Conservation (phyloP, 1,284 basidiomycete species). For the Apiotrichum gracile region DNA sequence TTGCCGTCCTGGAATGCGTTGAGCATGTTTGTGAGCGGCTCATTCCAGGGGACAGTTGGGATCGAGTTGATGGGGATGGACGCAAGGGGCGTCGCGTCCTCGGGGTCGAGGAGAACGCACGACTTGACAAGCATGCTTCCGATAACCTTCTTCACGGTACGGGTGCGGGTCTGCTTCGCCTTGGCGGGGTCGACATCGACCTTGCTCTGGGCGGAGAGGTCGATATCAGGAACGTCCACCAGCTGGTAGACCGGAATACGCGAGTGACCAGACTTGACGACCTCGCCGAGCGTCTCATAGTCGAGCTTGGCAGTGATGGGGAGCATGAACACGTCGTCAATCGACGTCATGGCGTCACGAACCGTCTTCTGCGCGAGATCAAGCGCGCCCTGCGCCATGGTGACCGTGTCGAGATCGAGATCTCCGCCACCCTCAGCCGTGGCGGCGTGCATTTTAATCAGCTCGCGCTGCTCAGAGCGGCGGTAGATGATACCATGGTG, state of each 20-base stretch:
- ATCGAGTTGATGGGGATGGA: slow-evolving; percentile 77
- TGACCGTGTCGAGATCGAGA: slow-evolving; percentile 65
- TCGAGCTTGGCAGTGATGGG: slow-evolving; percentile 72
- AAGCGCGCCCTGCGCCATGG: slow-evolving; percentile 67
- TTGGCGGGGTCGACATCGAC: no score
- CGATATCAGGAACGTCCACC: slow-evolving; percentile 55
- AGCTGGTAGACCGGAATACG: slow-evolving; percentile 60
- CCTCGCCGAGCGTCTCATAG: slow-evolving; percentile 65
- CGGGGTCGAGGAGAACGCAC: slow-evolving; percentile 82
- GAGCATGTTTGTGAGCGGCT: slow-evolving; percentile 76
- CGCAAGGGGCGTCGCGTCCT: slow-evolving; percentile 71
- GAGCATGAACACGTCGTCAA: slow-evolving; percentile 63
- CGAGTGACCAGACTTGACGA: slow-evolving; percentile 73
- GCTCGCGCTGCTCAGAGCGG: slow-evolving; percentile 58
- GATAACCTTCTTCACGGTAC: slow-evolving; percentile 67
- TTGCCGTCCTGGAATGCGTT: slow-evolving; percentile 88
- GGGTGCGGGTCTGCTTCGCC: slow-evolving; percentile 31
- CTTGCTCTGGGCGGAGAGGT: slow-evolving; percentile 15
- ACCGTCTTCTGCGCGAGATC: slow-evolving; percentile 64
- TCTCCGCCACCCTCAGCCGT: slow-evolving; percentile 60
- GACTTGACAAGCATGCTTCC: slow-evolving; percentile 75
- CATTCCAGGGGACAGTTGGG: slow-evolving; percentile 76
- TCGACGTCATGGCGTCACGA: slow-evolving; percentile 72
- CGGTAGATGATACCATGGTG: slow-evolving; percentile 52
- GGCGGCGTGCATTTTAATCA: slow-evolving; percentile 65